Evolutionary conservation across 106 monocot species (phyloP).

Genomic region (Dactylorhiza incarnata): DNA sequence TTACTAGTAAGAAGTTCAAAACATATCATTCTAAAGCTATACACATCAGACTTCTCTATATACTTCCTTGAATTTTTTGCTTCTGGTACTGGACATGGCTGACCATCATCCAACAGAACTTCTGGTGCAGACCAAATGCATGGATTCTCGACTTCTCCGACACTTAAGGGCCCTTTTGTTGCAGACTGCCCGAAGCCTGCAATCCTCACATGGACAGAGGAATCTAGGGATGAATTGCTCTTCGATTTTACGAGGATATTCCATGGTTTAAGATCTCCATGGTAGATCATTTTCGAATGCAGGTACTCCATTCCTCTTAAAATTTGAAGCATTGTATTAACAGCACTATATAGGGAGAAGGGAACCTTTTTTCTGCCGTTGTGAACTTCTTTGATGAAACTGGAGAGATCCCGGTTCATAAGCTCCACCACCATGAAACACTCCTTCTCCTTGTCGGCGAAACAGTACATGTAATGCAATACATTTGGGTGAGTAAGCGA

Average conservation of each 20-base stretch:
- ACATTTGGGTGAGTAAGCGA: too few relatives aligned
- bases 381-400: too few relatives aligned
- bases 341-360: too few relatives aligned
- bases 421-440: too few relatives aligned
- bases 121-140: constrained; percentile 56
- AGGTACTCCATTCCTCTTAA: too few relatives aligned
- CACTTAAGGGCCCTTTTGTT: background rate
- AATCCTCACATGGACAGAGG: constrained; percentile 46
- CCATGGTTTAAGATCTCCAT: constrained; percentile 52
- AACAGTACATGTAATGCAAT: too few relatives aligned
- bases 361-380: too few relatives aligned
- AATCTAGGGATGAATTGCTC: constrained; percentile 25
- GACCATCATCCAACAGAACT: constrained; percentile 27
- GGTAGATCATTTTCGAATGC: too few relatives aligned
- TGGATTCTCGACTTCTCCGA: constrained; percentile 6
- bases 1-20: constrained; percentile 61
- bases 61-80: constrained; percentile 9
- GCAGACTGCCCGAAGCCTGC: constrained; percentile 24
- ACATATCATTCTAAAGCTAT: constrained; percentile 62
- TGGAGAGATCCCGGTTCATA: too few relatives aligned
- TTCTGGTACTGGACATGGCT: constrained; percentile 6
- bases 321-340: too few relatives aligned
- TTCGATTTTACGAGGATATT: constrained; percentile 44
- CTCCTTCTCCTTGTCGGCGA: too few relatives aligned
- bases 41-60: constrained; percentile 58